phyloP scores from a whole-genome alignment of 768 basidiomycete genomes.

The Lentinus brumalis region DNA sequence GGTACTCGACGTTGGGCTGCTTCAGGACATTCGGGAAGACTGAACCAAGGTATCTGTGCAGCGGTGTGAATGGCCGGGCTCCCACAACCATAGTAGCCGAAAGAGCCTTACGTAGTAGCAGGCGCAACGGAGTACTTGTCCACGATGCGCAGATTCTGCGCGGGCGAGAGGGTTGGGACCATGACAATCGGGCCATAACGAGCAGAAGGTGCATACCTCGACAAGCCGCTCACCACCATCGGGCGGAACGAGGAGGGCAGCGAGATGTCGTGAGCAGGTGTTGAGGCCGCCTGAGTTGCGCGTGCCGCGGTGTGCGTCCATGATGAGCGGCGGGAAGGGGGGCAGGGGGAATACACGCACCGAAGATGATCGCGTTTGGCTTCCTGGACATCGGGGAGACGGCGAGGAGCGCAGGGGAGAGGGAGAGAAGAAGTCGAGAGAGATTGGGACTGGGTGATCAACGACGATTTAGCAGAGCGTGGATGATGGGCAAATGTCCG shows the following conservation, averaged over 20 bases:
- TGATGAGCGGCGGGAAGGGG: conserved; percentile 10
- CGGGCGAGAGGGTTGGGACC: conserved; percentile 14
- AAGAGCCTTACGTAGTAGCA: conserved; percentile 64
- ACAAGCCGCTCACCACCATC: conserved; percentile 66
- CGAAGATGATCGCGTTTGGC: conserved; percentile 77
- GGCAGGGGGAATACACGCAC: conserved; percentile 42
- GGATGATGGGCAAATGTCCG: conserved; percentile 18
- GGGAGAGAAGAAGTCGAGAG: conserved; percentile 20
- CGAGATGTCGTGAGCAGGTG: conserved; percentile 74
- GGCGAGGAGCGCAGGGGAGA: conserved; percentile 1
- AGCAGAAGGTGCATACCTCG: conserved; percentile 50
- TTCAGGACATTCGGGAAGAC: conserved; percentile 72
- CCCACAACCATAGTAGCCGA: conserved; percentile 21
- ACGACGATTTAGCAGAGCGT: conserved; percentile 26
- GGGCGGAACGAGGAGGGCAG: conserved; percentile 64
- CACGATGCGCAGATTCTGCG: conserved; percentile 67
- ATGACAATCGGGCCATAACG: background rate
- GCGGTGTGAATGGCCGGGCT: background rate
- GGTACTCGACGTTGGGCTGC: conserved; percentile 74
- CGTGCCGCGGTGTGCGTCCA: conserved; percentile 11
- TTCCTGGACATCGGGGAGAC: conserved; percentile 42
- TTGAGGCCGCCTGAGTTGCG: conserved; percentile 69
- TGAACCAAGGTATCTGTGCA: conserved; percentile 69
- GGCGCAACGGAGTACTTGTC: conserved; percentile 75
- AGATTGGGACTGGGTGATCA: conserved; percentile 16